Base-by-base conservation (phyloP, 805 yeast species). In the Scheffersomyces spartinae region DNA sequence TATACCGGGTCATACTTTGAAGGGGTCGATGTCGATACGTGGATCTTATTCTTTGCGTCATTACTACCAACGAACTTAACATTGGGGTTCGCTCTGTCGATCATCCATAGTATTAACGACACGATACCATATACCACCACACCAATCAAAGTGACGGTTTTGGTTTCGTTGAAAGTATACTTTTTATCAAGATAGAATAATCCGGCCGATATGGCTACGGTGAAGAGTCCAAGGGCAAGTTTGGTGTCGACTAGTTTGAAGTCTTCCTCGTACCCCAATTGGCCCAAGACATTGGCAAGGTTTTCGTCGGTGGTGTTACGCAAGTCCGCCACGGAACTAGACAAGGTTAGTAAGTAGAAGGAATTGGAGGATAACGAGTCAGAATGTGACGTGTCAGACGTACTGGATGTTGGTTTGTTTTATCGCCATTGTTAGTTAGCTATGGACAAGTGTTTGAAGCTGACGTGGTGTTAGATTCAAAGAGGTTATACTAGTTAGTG, bases 101-200 rank as follows among this genome's bases (percentile, higher is more conserved):
- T 34, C 25, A 35, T 44, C n/a, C n/a, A n/a, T 36, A 57, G 38
- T 3, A 43, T 39, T 5, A 32, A 39, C 26, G 55, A 46, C 16
- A 48, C 28, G n/a, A 40, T 20, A 11, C 40, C 46, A 34, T 60
- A 60, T 12, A 42, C 35, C 12, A 37, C 39, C 11, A 59, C 40
- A 17, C 49, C 37, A 2, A 34, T 44, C 10, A 43, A 44, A 1
- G 58, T 52, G 12, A 46, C 23, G 25, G 31, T 30, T 32, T 42
- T 53, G 4, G 51, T 33, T 8, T 57, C 55, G 15, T 48, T 34
- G 31, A 55, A 58, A 3, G 37, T 20, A 21, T 36, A 35, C 31
- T 56, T 56, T 36, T 59, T 57, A 29, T 60, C 67, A 15, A 51
- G 29, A 13, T 38, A 38, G 34, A 47, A 60, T 28, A 60, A 43